A percentile compares a stretch with the other conserved stretches of the same genome.
phyloP scores from a whole-genome alignment of 768 basidiomycete species.

The Panaeolus cyanescens region DNA sequence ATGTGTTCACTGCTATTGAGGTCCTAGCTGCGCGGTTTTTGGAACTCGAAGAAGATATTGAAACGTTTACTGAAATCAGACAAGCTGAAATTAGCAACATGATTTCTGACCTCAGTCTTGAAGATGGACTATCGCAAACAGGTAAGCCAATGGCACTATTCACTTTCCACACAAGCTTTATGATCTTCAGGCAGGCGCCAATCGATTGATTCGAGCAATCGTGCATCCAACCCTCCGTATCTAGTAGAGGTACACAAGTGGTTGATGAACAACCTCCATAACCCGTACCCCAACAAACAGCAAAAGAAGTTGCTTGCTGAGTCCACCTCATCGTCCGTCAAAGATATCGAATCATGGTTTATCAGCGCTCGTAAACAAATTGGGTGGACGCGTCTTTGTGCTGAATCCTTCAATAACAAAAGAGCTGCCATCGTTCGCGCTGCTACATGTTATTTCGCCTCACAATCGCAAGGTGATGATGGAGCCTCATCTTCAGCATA shows the following conservation, averaged over 20 bases:
- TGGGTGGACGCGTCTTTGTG: conserved; percentile 50
- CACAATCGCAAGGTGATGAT: not conserved
- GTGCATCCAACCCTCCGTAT: conserved; percentile 17
- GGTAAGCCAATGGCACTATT: too few relatives aligned
- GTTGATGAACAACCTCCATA: conserved; percentile 46
- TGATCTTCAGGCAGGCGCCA: too few relatives aligned
- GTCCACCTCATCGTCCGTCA: conserved; percentile 19
- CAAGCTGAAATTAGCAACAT: not conserved
- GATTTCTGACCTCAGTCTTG: not conserved
- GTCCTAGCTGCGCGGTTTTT: too few relatives aligned
- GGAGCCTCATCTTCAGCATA: not conserved
- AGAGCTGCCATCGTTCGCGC: conserved; percentile 36
- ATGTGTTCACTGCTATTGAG: too few relatives aligned
- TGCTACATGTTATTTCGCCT: conserved; percentile 34
- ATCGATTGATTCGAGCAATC: too few relatives aligned
- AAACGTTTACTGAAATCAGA: not conserved
- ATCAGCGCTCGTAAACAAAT: conserved; percentile 48
- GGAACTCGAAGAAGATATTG: too few relatives aligned
- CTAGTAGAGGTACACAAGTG: conserved; percentile 31
- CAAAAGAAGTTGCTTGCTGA: conserved; percentile 28
- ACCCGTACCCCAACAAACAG: conserved; percentile 50
- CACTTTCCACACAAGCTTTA: too few relatives aligned
- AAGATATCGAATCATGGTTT: conserved; percentile 49
- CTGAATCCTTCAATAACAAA: conserved; percentile 30
- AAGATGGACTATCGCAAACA: too few relatives aligned